Conservation (phyloP, 768 basidiomycete species). For the Russula ochroleuca region DNA sequence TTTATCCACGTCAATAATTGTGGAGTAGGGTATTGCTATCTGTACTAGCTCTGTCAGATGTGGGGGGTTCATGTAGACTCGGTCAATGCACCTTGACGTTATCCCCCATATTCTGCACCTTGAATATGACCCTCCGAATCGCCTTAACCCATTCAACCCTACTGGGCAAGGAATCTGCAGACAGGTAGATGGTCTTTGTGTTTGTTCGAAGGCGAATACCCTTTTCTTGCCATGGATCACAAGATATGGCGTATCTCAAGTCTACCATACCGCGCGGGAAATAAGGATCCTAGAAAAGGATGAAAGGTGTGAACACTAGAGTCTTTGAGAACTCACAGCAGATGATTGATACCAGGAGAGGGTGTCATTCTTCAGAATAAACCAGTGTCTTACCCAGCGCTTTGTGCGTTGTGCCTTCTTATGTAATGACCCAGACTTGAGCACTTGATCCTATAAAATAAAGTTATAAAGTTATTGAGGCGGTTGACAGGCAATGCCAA, state of each 20-base stretch:
- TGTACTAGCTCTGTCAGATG: constrained; percentile 29
- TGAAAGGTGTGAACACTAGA: constrained; percentile 11
- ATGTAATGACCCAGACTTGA: constrained; percentile 86
- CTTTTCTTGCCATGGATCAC: constrained; percentile 73
- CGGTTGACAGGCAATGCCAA: background rate
- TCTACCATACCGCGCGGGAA: constrained; percentile 97
- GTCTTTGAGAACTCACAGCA: constrained; percentile 48
- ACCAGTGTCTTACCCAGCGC: constrained; percentile 94
- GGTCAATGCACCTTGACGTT: constrained; percentile 70
- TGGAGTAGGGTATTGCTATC: constrained; percentile 94
- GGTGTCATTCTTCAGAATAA: constrained; percentile 91
- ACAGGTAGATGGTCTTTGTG: constrained; percentile 66
- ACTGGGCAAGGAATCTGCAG: constrained; percentile 76
- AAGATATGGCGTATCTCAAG: constrained; percentile 86
- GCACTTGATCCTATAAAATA: constrained; percentile 69
- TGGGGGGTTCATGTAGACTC: background rate
- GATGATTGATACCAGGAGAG: constrained; percentile 96
- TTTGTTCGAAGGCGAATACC: constrained; percentile 82
- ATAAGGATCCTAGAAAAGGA: constrained; percentile 75
- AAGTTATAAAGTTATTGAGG: constrained; percentile 14
- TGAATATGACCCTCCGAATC: constrained; percentile 90
- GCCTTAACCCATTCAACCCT: constrained; percentile 96
- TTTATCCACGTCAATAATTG: constrained; percentile 83
- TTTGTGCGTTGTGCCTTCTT: constrained; percentile 89
- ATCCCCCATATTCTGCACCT: constrained; percentile 94